Conservation (phyloP, 768 basidiomycete species). For the Termitomyces eurrhizus region DNA sequence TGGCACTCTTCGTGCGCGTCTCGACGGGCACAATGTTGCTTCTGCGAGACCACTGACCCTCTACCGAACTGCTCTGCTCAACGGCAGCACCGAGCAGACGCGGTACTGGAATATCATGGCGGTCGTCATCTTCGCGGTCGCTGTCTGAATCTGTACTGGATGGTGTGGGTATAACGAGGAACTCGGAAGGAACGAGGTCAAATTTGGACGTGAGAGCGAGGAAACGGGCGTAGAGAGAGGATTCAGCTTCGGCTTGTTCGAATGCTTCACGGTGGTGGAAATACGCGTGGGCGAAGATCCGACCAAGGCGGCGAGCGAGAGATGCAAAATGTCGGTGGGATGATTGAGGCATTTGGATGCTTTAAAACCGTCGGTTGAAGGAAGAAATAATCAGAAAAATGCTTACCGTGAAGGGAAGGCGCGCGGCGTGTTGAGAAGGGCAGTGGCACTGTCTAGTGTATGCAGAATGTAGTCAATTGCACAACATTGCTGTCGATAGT, state of each 20-base stretch:
- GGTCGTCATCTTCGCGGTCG: conserved; percentile 16
- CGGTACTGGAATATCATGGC: conserved; percentile 29
- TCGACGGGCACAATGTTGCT: conserved; percentile 7
- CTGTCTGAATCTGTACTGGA: conserved; percentile 15
- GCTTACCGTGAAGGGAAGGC: conserved; percentile 88
- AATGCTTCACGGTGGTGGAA: conserved; percentile 92
- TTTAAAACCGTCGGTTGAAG: conserved; percentile 23
- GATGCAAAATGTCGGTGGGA: conserved; percentile 89
- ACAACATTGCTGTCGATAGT: conserved; percentile 74
- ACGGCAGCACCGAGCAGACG: conserved; percentile 35
- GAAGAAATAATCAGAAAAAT: not conserved
- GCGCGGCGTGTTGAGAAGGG: conserved; percentile 84
- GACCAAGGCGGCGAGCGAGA: conserved; percentile 84
- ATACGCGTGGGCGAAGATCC: conserved; percentile 96
- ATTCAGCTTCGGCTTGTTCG: conserved; percentile 87
- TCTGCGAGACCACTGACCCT: not conserved
- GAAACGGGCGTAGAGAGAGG: conserved; percentile 86
- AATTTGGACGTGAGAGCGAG: conserved; percentile 77
- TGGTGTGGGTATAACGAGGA: conserved; percentile 71
- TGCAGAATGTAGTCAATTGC: conserved; percentile 96
- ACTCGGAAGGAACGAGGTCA: conserved; percentile 77
- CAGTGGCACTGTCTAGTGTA: conserved; percentile 91
- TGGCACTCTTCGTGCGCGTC: conserved; percentile 14
- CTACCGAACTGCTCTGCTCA: conserved; percentile 13
- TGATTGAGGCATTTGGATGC: conserved; percentile 74